phyloP scores from a whole-genome alignment of 257 asterid species.

The Przewalskia tangutica region DNA sequence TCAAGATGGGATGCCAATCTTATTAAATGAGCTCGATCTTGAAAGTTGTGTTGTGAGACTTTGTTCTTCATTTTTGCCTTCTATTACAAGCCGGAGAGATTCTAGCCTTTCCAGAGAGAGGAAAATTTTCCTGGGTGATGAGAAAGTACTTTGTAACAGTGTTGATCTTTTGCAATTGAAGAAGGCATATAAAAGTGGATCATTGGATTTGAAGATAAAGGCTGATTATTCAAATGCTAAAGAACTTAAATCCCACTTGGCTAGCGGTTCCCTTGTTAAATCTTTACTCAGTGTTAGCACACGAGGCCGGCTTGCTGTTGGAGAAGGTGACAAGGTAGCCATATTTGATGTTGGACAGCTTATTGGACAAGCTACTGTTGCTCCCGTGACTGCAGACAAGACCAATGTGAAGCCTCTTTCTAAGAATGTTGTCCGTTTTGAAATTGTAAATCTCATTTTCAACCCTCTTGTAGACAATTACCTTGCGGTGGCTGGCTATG shows the following conservation, averaged over 20 bases:
- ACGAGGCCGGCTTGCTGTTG: constrained; percentile 97
- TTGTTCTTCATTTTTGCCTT: constrained; percentile 69
- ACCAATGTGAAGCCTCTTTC: constrained; percentile 98
- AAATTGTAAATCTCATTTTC: constrained; percentile 86
- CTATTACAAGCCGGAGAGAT: constrained; percentile 57
- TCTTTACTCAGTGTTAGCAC: constrained; percentile 80
- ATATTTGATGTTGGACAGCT: constrained; percentile 96
- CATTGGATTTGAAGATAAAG: constrained; percentile 91
- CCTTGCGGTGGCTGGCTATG: constrained; percentile 96
- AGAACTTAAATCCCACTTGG: constrained; percentile 87
- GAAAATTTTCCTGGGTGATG: constrained; percentile 51
- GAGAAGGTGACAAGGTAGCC: constrained; percentile 99
- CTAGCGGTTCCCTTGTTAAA: constrained; percentile 91
- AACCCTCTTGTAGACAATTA: constrained; percentile 76
- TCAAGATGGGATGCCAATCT: constrained; percentile 61
- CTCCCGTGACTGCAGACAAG: constrained; percentile 98
- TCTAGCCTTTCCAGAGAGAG: constrained; percentile 52
- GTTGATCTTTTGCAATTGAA: constrained; percentile 79
- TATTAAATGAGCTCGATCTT: constrained; percentile 65
- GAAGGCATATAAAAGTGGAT: constrained; percentile 98
- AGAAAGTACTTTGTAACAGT: constrained; percentile 56
- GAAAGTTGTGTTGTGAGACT: constrained; percentile 63
- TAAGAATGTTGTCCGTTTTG: constrained; percentile 89
- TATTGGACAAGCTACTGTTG: constrained; percentile 90
- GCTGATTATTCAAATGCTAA: constrained; percentile 91